phyloP scores from a whole-genome alignment of 495 filamentous ascomycete genomes.

The Penicillium cinerascens region DNA sequence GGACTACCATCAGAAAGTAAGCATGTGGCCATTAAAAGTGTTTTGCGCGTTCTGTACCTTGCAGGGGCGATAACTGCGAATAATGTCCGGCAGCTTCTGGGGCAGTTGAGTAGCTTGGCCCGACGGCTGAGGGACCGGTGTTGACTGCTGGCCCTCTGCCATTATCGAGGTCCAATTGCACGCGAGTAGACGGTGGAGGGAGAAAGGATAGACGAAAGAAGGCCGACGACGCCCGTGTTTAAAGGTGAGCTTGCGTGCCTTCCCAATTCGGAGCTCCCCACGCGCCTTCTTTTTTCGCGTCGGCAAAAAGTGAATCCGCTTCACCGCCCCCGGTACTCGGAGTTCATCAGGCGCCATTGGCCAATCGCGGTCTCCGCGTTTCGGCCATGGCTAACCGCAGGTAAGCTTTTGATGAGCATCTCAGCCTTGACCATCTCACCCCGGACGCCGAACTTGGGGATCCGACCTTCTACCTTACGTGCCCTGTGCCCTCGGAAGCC shows the following conservation, averaged over 20 bases:
- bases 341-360: constrained; percentile 9
- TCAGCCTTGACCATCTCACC: constrained; percentile 7
- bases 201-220: not conserved
- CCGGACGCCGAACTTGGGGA: constrained; percentile 1
- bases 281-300: constrained; percentile 22
- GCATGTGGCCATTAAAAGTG: not conserved
- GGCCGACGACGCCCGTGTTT: not conserved
- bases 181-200: not conserved
- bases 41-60: constrained; percentile 35
- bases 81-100: constrained; percentile 45
- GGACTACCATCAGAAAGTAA: constrained; percentile 18
- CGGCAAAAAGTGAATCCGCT: constrained; percentile 5
- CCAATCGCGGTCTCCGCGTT: constrained; percentile 17
- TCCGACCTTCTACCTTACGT: not conserved
- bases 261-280: constrained; percentile 17
- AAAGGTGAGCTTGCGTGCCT: constrained; percentile 2
- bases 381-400: constrained; percentile 19
- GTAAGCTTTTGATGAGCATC: constrained; percentile 26
- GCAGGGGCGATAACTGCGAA: constrained; percentile 43
- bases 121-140: constrained; percentile 15
- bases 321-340: constrained; percentile 23
- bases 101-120: constrained; percentile 31
- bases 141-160: constrained; percentile 30
- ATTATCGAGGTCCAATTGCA: constrained; percentile 16
- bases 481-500: not conserved